Evolutionary conservation across 305 asterid genomes (phyloP), one percentile per base, ranked within the genome.

Genomic region (Solanum hybrid): DNA sequence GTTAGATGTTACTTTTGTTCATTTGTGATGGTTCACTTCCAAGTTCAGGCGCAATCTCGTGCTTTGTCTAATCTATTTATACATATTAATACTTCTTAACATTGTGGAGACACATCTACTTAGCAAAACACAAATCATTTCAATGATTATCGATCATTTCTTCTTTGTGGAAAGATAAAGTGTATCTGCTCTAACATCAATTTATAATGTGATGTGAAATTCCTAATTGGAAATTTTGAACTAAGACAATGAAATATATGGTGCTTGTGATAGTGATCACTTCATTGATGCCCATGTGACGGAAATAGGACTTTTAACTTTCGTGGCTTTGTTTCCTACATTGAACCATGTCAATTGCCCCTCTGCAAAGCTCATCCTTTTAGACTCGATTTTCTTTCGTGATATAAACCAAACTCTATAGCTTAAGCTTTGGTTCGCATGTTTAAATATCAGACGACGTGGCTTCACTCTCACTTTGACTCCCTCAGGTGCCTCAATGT

Each of bases 221-320:
- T 31, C 42, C 74, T 51, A 18, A 20, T 6, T 51, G 87, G 40
- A 46, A 82, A 22, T 40, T 82, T 81, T 40, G 14, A 40, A 84
- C 87, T 31, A 51, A 84, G 42, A 51, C 40, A 51, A 83, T 46
- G 75, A 18, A 64, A 84, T 11, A 29, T 84, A 10, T 84, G 87
- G 75, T 46, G 74, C 75, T 84, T 51, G 74, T 51, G 87, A 51
- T 8, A 51, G 87, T 37, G 89, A 57, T 93, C 92, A 89, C 91
- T 93, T 91, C 88, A 75, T 89, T 46, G 94, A 92, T 89, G 91
- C 89, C 99, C 99, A 96, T 89, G 98, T 93, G 85, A 96, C 97
- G 82, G 98, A 94, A 89, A 97, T 91, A 28, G 99, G 98, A 91
- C 99, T 96, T 87, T 90, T 94, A n/a, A 97, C 98, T 93, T 92